Evolutionary conservation across 495 filamentous ascomycete species (phyloP).

Genomic region (Penicillium argentinense): DNA sequence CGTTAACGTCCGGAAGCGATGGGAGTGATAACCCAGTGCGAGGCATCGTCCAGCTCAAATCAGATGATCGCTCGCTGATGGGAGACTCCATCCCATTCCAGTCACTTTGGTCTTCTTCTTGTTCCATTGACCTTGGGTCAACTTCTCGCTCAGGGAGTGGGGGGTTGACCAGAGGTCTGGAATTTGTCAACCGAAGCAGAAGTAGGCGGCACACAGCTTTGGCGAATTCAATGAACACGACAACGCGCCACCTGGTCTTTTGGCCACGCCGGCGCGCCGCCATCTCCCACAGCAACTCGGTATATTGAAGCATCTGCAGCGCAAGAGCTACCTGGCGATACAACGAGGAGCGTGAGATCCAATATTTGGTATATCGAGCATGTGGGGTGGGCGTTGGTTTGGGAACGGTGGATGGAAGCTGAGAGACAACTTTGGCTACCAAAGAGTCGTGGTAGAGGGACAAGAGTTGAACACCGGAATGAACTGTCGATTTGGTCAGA

Average conservation of each 20-base stretch:
- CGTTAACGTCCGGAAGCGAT: conserved; percentile 70
- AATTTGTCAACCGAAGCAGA: conserved; percentile 80
- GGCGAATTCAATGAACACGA: conserved; percentile 80
- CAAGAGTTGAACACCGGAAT: conserved; percentile 83
- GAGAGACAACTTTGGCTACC: conserved; percentile 63
- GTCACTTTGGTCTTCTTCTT: conserved; percentile 45
- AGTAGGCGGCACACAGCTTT: conserved; percentile 86
- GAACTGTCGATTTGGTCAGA: conserved; percentile 48
- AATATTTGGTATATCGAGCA: conserved; percentile 87
- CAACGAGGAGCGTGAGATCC: conserved; percentile 69
- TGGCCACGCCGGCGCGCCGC: conserved; percentile 82
- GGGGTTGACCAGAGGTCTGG: conserved; percentile 79
- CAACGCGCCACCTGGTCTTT: conserved; percentile 80
- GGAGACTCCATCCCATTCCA: conserved; percentile 52
- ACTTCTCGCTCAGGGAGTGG: conserved; percentile 83
- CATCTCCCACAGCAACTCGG: conserved; percentile 85
- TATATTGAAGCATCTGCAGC: conserved; percentile 88
- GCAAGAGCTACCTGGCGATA: conserved; percentile 77
- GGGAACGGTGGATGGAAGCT: conserved; percentile 44
- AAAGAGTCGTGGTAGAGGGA: conserved; percentile 94
- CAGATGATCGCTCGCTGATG: conserved; percentile 44
- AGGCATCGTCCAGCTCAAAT: conserved; percentile 85
- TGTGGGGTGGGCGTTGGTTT: conserved; percentile 66
- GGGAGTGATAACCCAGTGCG: conserved; percentile 85
- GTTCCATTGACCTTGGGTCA: conserved; percentile 61